Base-by-base conservation (phyloP, 495 filamentous ascomycete species). In the Staphylotrichum tortipilum region DNA sequence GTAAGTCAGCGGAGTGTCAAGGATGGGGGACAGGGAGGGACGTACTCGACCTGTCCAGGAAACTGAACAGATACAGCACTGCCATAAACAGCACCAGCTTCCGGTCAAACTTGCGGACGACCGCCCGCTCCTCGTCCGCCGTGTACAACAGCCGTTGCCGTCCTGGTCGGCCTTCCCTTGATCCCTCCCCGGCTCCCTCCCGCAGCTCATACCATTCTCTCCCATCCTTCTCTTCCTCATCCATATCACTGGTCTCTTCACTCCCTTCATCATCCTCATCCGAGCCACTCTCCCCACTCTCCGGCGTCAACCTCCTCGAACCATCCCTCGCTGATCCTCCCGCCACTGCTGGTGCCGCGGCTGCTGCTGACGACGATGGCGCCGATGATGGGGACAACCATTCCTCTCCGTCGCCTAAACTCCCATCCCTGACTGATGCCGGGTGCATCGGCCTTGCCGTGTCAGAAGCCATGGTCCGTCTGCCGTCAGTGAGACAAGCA, bases 1-100 rank as follows among this genome's bases (percentile, higher is more conserved):
- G 9, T 31, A 14, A 45, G n/a, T 54, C 18, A 50, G 44, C 33
- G 34, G 12, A 19, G 6, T 15, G 4, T 7, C 26, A 30, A 40
- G 33, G 9, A 23, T 4, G 38, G 14, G 12, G 28, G 12, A 18
- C 28, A 44, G 31, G 21, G 33, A 23, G 14, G 14, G 12, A 69
- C 78, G 46, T 72, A 88, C 84, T 88, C 3, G 82, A 88, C 55
- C 86, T 75, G 61, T 90, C 86, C 47, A 90, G 63, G 63, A 92
- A 91, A 38, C 79, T 82, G 29, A 96, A 72, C 71, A 91, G 75
- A 61, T 94, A 95, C 19, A 94, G 70, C 28, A 88, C 56, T 2
- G 88, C 86, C 40, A 94, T 69, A 61, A 94, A 94, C 4, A 86
- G 62, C 15, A 94, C 87, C 51, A 95, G 70, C 44, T 73, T 77